These are phyloP conservation scores for Alternaria brassicicola DNA, from an alignment of 2,329 filamentous ascomycete species.

Conservation along the genomic window DNA sequence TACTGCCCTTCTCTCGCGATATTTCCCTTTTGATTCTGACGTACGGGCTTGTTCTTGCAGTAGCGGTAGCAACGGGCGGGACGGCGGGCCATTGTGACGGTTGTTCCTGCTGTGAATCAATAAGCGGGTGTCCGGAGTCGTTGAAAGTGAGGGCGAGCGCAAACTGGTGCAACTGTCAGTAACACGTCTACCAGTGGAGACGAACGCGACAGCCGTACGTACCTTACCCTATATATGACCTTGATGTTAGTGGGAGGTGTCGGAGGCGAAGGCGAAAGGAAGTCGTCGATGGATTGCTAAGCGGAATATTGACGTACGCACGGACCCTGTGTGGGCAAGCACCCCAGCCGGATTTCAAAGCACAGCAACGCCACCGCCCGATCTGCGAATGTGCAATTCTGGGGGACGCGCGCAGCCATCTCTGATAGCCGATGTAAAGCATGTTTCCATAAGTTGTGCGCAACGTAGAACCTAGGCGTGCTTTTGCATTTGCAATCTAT, in stretches of 20 bases:
- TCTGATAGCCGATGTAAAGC: not conserved
- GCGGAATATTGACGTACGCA: conserved; percentile 12
- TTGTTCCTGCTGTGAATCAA: conserved; percentile 55
- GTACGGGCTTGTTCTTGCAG: conserved; percentile 99
- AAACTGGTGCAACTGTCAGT: conserved; percentile 21
- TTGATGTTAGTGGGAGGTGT: conserved; percentile 29
- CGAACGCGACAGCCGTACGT: conserved; percentile 24
- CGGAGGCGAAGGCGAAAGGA: conserved; percentile 21
- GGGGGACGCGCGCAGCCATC: conserved; percentile 1
- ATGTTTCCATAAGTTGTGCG: not conserved
- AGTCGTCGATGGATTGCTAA: conserved; percentile 27
- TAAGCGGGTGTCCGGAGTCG: conserved; percentile 44
- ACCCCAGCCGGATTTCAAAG: conserved; percentile 17
- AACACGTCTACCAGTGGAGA: conserved; percentile 13
- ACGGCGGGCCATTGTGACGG: conserved; percentile 97
- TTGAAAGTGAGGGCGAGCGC: conserved; percentile 11
- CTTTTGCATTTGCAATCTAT: not conserved
- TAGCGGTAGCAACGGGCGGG: conserved; percentile 99
- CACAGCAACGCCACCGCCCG: not conserved
- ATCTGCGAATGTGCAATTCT: not conserved
- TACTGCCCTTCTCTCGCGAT: conserved; percentile 28
- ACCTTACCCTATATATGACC: conserved; percentile 42
- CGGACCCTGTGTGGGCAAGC: conserved; percentile 10
- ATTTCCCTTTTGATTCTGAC: conserved; percentile 24
- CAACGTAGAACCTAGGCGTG: not conserved